These are phyloP conservation scores for Dictyostelium gargantuum DNA, from an alignment of 208 protist species.

Conservation along the genomic window DNA sequence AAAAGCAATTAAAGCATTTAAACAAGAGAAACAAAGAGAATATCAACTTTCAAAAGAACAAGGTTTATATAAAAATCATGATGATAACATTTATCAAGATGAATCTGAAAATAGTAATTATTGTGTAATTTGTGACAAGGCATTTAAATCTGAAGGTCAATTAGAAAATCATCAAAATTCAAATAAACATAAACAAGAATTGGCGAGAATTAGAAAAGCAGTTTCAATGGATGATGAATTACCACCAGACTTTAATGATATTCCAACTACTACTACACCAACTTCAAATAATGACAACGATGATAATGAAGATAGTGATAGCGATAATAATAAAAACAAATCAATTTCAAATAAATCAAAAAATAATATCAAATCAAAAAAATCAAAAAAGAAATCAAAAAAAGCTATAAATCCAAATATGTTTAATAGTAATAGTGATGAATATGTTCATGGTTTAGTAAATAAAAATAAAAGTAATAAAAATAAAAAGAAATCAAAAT, in stretches of 20 bases:
- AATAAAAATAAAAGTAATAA: no score
- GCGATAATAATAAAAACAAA: no score
- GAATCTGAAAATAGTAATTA: neutral
- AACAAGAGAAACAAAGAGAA: slow-evolving; percentile 55
- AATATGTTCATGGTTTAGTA: slow-evolving; percentile 25
- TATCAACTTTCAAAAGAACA: neutral
- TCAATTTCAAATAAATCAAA: neutral
- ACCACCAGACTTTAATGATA: neutral
- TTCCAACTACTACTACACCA: neutral
- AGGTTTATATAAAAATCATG: slow-evolving; percentile 24
- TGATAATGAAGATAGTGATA: neutral
- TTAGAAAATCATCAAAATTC: slow-evolving; percentile 76
- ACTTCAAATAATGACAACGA: neutral
- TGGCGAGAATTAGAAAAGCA: slow-evolving; percentile 24
- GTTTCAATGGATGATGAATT: slow-evolving; percentile 33
- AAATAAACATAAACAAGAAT: slow-evolving; percentile 74
- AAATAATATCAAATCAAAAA: neutral
- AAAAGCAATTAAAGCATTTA: neutral
- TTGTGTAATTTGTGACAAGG: slow-evolving; percentile 70
- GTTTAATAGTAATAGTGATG: neutral
- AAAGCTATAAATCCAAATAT: neutral
- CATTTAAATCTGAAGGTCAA: slow-evolving; percentile 61
- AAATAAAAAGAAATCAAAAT: neutral
- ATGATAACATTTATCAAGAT: slow-evolving; percentile 15
- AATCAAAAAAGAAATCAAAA: slow-evolving; percentile 30